These are phyloP conservation scores for Glycine soja DNA, from an alignment of 306 rosid genomes.

Conservation along the genomic window DNA sequence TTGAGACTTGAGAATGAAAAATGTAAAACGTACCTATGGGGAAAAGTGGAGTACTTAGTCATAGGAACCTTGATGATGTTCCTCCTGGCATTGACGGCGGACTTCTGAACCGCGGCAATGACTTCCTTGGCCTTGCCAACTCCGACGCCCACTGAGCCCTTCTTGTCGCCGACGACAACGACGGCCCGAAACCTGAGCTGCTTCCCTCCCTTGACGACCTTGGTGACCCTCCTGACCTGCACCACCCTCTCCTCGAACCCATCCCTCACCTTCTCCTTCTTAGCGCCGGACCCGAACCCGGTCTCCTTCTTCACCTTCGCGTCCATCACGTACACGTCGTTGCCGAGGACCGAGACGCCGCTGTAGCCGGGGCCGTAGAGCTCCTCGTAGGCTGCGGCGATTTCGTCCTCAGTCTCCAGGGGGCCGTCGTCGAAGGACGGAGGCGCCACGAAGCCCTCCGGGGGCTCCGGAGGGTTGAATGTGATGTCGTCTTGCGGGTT, in stretches of 20 bases:
- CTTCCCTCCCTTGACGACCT: slow-evolving; percentile 99
- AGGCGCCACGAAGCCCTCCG: slow-evolving; percentile 74
- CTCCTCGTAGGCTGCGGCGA: slow-evolving; percentile 83
- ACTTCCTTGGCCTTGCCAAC: slow-evolving; percentile 52
- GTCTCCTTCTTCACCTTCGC: slow-evolving; percentile 57
- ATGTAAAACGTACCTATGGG: slow-evolving; percentile 32
- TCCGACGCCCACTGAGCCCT: slow-evolving; percentile 80
- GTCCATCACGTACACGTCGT: slow-evolving; percentile 80
- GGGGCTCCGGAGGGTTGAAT: slow-evolving; percentile 74
- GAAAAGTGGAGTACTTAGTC: slow-evolving; percentile 50
- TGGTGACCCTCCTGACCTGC: slow-evolving; percentile 88
- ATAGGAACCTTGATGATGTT: slow-evolving; percentile 40
- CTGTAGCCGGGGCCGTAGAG: slow-evolving; percentile 88
- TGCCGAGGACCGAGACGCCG: slow-evolving; percentile 69
- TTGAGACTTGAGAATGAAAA: too few species aligned
- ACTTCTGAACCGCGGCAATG: slow-evolving; percentile 48
- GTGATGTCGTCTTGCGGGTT: slow-evolving; percentile 59
- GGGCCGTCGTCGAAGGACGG: slow-evolving; percentile 81
- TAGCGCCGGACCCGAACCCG: slow-evolving; percentile 66
- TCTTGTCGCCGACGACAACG: slow-evolving; percentile 91
- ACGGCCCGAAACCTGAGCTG: slow-evolving; percentile 81
- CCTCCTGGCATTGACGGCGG: slow-evolving; percentile 44
- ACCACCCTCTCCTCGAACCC: slow-evolving; percentile 96
- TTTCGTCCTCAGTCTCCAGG: slow-evolving; percentile 74
- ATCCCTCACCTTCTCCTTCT: slow-evolving; percentile 76